Evolutionary conservation across 2,329 filamentous ascomycete species (phyloP).

Genomic region (Dendrostoma leiphaemia): DNA sequence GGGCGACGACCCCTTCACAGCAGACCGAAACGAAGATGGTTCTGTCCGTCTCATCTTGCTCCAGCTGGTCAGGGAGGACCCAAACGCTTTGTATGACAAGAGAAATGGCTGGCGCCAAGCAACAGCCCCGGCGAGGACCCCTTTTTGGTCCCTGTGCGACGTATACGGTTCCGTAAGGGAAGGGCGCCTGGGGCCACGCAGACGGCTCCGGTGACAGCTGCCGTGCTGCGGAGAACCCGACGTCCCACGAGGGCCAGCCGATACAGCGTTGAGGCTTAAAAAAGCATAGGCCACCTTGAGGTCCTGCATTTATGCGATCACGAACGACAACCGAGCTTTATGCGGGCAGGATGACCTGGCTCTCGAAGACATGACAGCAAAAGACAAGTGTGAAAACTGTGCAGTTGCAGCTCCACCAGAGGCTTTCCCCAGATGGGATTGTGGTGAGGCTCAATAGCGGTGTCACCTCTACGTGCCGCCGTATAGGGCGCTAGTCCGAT

Average conservation of each 20-base stretch:
- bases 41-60: no score
- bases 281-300: constrained; percentile 4
- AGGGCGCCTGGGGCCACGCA: no score
- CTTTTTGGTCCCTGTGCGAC: neutral
- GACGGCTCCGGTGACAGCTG: constrained; percentile 2
- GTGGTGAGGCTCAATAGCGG: no score
- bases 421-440: no score
- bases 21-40: neutral
- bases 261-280: constrained; percentile 4
- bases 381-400: no score
- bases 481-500: no score
- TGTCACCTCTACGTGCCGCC: no score
- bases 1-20: neutral
- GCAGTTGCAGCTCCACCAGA: no score
- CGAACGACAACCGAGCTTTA: neutral
- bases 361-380: no score
- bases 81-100: neutral
- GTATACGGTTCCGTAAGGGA: no score
- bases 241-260: constrained; percentile 3
- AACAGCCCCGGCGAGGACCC: neutral
- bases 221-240: constrained; percentile 11
- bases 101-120: neutral
- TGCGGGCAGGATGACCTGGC: neutral
- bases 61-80: neutral
- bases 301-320: neutral